phyloP scores from a whole-genome alignment of 208 protist species.

The Trypanosoma brucei region DNA sequence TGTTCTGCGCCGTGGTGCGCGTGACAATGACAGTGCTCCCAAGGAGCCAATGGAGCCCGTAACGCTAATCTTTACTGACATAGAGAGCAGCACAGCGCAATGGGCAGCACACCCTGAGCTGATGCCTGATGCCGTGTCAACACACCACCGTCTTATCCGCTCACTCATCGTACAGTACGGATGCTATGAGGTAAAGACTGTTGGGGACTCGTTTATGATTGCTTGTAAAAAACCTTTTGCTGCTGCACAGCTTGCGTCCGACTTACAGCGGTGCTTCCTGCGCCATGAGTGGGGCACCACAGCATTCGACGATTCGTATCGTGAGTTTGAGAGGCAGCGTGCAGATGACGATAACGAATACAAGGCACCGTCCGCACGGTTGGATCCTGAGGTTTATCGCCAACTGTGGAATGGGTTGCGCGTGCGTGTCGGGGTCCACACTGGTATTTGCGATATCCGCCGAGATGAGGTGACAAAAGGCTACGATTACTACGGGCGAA shows the following conservation, averaged over 20 bases:
- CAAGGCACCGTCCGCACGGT: conserved; percentile 23
- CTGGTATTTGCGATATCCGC: conserved; percentile 45
- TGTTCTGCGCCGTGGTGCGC: conserved; percentile 25
- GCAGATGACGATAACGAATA: conserved; percentile 15
- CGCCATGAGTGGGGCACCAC: conserved; percentile 37
- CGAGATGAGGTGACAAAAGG: conserved; percentile 34
- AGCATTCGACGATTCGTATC: conserved; percentile 39
- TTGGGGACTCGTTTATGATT: conserved; percentile 60
- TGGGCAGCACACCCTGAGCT: conserved; percentile 44
- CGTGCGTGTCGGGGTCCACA: conserved; percentile 52
- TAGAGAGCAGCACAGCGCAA: conserved; percentile 74
- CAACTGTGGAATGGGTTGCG: conserved; percentile 39
- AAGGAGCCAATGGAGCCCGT: conserved; percentile 35
- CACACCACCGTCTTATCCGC: conserved; percentile 63
- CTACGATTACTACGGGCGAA: conserved; percentile 1
- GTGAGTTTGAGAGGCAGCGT: conserved; percentile 30
- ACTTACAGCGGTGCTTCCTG: conserved; percentile 13
- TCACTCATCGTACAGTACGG: conserved; percentile 42
- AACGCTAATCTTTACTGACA: conserved; percentile 76
- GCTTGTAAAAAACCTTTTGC: background rate
- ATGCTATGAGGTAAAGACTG: conserved; percentile 81
- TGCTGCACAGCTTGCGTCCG: background rate
- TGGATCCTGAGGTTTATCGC: conserved; percentile 28
- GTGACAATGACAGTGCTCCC: conserved; percentile 43
- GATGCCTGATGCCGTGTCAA: conserved; percentile 55